Conservation (phyloP, 805 yeast genomes). For the Starmerella tilneyi region DNA sequence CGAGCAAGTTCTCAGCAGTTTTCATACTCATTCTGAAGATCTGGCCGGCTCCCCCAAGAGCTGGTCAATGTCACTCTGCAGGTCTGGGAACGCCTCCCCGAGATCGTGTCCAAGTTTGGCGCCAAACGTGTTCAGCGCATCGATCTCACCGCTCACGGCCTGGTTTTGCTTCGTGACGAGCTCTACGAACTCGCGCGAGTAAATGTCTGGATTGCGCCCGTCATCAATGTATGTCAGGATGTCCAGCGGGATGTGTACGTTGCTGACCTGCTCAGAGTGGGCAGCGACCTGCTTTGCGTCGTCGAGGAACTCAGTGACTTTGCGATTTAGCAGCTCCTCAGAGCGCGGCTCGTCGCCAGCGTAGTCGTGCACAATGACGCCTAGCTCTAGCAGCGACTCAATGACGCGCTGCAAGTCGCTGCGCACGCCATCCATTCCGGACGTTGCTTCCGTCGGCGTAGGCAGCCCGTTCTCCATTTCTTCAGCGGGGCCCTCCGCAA, state of each 20-base stretch:
- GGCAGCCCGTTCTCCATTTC: conserved; percentile 20
- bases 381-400: conserved; percentile 79
- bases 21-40: no score
- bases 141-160: conserved; percentile 71
- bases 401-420: conserved; percentile 44
- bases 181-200: conserved; percentile 92
- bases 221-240: conserved; percentile 88
- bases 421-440: conserved; percentile 22
- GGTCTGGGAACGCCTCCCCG: conserved; percentile 66
- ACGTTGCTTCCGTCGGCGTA: conserved; percentile 20
- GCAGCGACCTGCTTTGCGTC: conserved; percentile 20
- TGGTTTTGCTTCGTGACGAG: conserved; percentile 86
- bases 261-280: conserved; percentile 18
- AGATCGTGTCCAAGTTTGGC: conserved; percentile 61
- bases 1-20: no score
- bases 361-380: conserved; percentile 85
- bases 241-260: conserved; percentile 48
- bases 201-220: conserved; percentile 94
- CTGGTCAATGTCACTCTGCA: conserved; percentile 27
- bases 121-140: conserved; percentile 52
- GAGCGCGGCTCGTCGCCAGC: conserved; percentile 74
- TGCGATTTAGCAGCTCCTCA: conserved; percentile 42
- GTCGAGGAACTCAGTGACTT: conserved; percentile 18
- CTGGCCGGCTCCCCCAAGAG: background rate
- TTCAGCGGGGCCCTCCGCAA: background rate